phyloP scores from a whole-genome alignment of 768 basidiomycete species.

The Termitomyces sp. region DNA sequence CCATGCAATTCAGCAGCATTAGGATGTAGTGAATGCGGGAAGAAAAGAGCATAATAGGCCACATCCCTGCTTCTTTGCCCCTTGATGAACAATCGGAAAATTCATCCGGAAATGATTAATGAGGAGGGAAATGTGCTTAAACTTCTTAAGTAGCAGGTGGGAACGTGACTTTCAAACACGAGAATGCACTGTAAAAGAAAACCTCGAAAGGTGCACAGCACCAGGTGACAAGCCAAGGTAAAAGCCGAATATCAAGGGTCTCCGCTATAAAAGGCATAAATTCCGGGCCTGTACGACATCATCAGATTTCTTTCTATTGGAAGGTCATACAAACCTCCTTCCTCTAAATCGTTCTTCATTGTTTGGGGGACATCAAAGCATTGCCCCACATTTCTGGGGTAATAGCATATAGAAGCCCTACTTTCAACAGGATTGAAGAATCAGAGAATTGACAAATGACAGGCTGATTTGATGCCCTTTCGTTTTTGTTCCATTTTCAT shows the following conservation, averaged over 20 bases:
- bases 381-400: slow-evolving; percentile 2
- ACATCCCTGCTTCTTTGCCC: not conserved
- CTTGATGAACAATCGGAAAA: not conserved
- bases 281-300: not conserved
- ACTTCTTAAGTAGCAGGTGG: not conserved
- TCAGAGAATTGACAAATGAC: not conserved
- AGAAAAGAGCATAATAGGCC: not conserved
- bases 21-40: not conserved
- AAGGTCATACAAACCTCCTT: not conserved
- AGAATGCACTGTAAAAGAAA: not conserved
- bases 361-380: slow-evolving; percentile 2
- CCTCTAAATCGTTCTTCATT: not conserved
- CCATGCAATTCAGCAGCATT: not conserved
- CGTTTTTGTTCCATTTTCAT: not conserved
- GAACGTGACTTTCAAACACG: not conserved
- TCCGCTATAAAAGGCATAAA: not conserved
- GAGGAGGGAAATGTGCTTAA: not conserved
- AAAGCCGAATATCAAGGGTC: not conserved
- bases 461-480: not conserved
- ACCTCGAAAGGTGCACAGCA: not conserved
- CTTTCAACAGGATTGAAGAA: not conserved
- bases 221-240: not conserved
- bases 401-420: slow-evolving; percentile 1
- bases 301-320: not conserved
- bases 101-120: not conserved